phyloP scores from a whole-genome alignment of 73 alveolate genomes.

The Blepharisma stoltei region DNA sequence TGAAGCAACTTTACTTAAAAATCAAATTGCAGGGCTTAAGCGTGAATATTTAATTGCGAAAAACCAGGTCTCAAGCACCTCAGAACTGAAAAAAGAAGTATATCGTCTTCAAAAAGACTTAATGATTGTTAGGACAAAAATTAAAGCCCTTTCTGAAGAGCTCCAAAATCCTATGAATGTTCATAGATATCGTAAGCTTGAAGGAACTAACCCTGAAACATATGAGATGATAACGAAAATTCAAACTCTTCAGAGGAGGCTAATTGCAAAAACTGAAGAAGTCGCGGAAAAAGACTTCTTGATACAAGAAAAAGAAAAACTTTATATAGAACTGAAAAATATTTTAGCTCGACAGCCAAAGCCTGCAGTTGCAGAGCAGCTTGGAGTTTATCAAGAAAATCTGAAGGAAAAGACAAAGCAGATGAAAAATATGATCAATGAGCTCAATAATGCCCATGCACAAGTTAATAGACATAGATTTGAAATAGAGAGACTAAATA shows the following conservation, averaged over 20 bases:
- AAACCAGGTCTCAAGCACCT: slow-evolving; percentile 75
- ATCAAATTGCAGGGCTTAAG: slow-evolving; percentile 62
- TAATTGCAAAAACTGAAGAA: slow-evolving; percentile 99
- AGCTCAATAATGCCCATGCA: slow-evolving; percentile 74
- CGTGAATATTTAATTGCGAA: slow-evolving; percentile 62
- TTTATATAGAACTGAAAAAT: slow-evolving; percentile 97
- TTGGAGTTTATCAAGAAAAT: slow-evolving; percentile 91
- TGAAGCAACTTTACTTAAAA: slow-evolving; percentile 62
- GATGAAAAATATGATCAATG: slow-evolving; percentile 85
- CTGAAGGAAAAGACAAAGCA: slow-evolving; percentile 96
- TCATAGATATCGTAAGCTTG: slow-evolving; percentile 93
- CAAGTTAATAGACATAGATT: slow-evolving; percentile 80
- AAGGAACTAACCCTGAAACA: slow-evolving; percentile 98
- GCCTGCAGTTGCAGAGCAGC: slow-evolving; percentile 97
- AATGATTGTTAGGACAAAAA: slow-evolving; percentile 85
- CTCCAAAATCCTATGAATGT: slow-evolving; percentile 95
- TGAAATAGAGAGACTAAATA: slow-evolving; percentile 78
- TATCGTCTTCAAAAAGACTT: slow-evolving; percentile 87
- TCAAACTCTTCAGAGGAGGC: slow-evolving; percentile 95
- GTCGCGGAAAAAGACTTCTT: slow-evolving; percentile 91
- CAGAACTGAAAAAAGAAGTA: slow-evolving; percentile 76
- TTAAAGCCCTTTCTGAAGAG: slow-evolving; percentile 88
- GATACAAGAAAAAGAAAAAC: slow-evolving; percentile 99
- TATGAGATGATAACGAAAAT: slow-evolving; percentile 80
- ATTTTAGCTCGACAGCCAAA: slow-evolving; percentile 98